phyloP scores from a whole-genome alignment of 768 basidiomycete genomes.

The Phanerochaete sordida region DNA sequence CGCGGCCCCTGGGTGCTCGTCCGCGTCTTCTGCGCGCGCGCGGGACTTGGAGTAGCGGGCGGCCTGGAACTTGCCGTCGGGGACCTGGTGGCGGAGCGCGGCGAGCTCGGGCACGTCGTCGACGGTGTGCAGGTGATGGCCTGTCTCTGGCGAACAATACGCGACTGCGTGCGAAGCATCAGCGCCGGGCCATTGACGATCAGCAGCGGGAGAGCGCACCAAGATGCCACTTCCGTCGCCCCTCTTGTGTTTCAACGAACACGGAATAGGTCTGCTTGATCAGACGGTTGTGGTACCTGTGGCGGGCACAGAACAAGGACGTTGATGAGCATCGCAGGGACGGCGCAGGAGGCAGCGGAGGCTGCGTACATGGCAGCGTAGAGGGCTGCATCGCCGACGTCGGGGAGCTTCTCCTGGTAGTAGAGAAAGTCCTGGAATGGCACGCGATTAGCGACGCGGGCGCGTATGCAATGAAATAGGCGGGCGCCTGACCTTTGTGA shows the following conservation, averaged over 20 bases:
- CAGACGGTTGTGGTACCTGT: constrained; percentile 39
- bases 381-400: constrained; percentile 22
- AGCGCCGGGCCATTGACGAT: not conserved
- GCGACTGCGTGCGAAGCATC: constrained; percentile 25
- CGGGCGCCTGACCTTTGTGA: constrained; percentile 7
- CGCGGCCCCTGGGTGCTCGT: not conserved
- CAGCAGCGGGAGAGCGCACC: constrained; percentile 42
- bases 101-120: constrained; percentile 31
- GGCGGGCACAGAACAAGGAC: constrained; percentile 4
- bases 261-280: constrained; percentile 83
- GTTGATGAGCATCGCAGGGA: constrained; percentile 25
- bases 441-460: not conserved
- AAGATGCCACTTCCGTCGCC: constrained; percentile 79
- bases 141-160: constrained; percentile 34
- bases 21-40: constrained; percentile 7
- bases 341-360: constrained; percentile 7
- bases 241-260: constrained; percentile 59
- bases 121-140: constrained; percentile 26
- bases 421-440: constrained; percentile 65
- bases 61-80: constrained; percentile 30
- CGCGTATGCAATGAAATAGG: not conserved
- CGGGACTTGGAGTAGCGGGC: constrained; percentile 25
- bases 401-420: constrained; percentile 64
- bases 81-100: constrained; percentile 22
- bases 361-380: constrained; percentile 21